These are phyloP conservation scores for Vitis riparia DNA, from an alignment of 164 flowering plant genomes.

Conservation along the genomic window DNA sequence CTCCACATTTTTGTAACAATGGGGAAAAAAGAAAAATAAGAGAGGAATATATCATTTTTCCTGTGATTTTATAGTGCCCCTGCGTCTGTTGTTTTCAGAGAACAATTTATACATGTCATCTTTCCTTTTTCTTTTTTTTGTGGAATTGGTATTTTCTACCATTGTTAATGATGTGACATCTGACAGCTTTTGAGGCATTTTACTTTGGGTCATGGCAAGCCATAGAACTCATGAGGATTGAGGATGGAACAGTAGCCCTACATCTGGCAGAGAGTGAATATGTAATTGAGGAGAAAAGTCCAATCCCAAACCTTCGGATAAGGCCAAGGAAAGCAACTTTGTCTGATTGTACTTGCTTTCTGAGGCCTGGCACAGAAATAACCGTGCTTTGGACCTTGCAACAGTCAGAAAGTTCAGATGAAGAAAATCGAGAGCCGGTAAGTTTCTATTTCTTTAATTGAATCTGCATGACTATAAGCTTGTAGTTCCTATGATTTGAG, in stretches of 20 bases:
- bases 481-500: too few relatives aligned
- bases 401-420: slow-evolving; percentile 20
- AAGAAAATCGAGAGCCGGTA: slow-evolving; percentile 37
- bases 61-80: neutral
- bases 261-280: slow-evolving; percentile 36
- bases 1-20: too few relatives aligned
- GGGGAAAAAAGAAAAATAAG: too few relatives aligned
- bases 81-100: neutral
- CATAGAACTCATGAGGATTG: slow-evolving; percentile 50
- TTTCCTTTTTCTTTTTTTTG: neutral
- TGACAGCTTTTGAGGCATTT: slow-evolving; percentile 79
- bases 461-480: too few relatives aligned
- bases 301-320: slow-evolving; percentile 46
- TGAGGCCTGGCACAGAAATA: slow-evolving; percentile 77
- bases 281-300: slow-evolving; percentile 35
- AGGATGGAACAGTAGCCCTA: slow-evolving; percentile 41
- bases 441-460: slow-evolving; percentile 15
- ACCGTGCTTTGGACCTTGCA: slow-evolving; percentile 44
- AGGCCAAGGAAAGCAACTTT: slow-evolving; percentile 67
- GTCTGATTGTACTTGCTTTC: slow-evolving; percentile 67
- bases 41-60: neutral
- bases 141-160: neutral
- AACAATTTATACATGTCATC: neutral
- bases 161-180: neutral
- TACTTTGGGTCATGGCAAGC: slow-evolving; percentile 58